Evolutionary conservation across 371 early-diverging fungal species (phyloP).

Genomic region (Mucor indicus): DNA sequence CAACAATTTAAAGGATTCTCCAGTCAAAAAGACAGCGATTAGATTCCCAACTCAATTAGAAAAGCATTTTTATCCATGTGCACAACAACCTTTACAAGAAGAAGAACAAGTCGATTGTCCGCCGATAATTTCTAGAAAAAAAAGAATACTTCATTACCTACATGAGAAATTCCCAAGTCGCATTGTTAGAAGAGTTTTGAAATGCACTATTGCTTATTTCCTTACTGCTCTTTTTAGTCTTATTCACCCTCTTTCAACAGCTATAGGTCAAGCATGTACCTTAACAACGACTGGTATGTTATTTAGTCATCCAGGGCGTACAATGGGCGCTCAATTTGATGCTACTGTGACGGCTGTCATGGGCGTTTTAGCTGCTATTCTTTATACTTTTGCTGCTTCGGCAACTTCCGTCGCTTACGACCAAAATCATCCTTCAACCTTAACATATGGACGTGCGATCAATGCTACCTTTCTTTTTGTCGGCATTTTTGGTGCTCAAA

Average conservation of each 20-base stretch:
- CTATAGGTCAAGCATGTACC: constrained; percentile 39
- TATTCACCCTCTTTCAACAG: constrained; percentile 27
- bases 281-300: constrained; percentile 45
- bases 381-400: constrained; percentile 38
- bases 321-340: constrained; percentile 49
- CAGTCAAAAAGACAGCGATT: too few species aligned
- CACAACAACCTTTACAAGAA: too few species aligned
- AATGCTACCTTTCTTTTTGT: constrained; percentile 27
- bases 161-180: constrained; percentile 44
- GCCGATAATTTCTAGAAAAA: constrained; percentile 7
- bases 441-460: constrained; percentile 15
- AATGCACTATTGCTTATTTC: constrained; percentile 51
- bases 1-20: too few species aligned
- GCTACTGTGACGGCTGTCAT: constrained; percentile 41
- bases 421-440: constrained; percentile 1
- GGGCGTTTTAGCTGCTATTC: constrained; percentile 35
- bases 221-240: constrained; percentile 41
- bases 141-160: constrained; percentile 15
- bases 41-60: constrained; percentile 14
- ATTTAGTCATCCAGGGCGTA: constrained; percentile 52
- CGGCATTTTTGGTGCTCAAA: constrained; percentile 28
- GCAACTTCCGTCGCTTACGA: constrained; percentile 34
- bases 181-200: constrained; percentile 53
- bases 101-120: background rate
- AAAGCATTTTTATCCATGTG: constrained; percentile 1